Evolutionary conservation across 441 rosid genomes (phyloP), one percentile per base, ranked within the genome.

Genomic region (Populus tomentosa): DNA sequence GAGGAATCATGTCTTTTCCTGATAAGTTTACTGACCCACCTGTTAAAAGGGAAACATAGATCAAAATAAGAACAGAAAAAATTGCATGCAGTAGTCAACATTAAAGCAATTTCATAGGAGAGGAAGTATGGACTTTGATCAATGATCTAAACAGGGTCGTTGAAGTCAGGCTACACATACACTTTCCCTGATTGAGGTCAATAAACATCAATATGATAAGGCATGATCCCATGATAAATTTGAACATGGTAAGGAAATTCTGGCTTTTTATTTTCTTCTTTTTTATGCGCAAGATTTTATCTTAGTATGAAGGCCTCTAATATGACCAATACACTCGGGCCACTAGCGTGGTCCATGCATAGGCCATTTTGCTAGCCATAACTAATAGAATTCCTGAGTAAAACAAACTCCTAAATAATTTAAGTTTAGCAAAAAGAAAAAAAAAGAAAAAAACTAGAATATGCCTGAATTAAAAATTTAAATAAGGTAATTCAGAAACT

Each of bases 21-120:
- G 80, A 92, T 90, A 75, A 96, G 93, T 85, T 94, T 96, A 86
- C 98, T 96, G 76, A 94, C 98, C 99, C 99, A 94, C 99, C 99
- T 96, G 91, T 64, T 80, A 76, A 75, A 84, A 69, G 78, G 68
- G 28, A 62, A 70, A n/a, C 7, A 53, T 6, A 24, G 1, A 72
- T 50, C 16, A 36, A 67, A 4, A n/a, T 30, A 33, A 16, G 8
- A 67, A 10, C 38, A 32, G 36, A 67, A 33, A 14, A 67, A 30
- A 28, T 11, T 35, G 40, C 18, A 67, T 26, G 65, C 65, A 61
- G 26, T 61, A 7, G 21, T 26, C 63, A 20, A 23, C 56, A 63
- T 69, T 61, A 77, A 30, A 26, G 69, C 40, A 69, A 0, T 53
- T n/a, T 62, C 33, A 69, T 32, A 6, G 28, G 62, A 62, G 63